phyloP scores from a whole-genome alignment of 1,284 basidiomycete species.

The Naganishia cerealis region DNA sequence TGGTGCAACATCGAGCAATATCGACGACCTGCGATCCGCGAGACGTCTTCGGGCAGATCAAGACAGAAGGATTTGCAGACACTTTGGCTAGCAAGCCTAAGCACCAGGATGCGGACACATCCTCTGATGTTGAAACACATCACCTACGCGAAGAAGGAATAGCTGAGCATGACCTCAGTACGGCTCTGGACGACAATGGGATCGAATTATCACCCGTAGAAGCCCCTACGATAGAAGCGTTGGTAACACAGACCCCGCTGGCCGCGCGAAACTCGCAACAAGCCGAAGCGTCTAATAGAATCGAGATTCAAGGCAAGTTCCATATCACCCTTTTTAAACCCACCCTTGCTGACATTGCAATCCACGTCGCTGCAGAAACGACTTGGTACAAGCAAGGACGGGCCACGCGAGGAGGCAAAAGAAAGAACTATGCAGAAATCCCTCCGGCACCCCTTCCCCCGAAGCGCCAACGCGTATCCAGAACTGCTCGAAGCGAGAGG shows the following conservation, averaged over 20 bases:
- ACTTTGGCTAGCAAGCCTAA: not conserved
- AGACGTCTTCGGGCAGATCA: constrained; percentile 17
- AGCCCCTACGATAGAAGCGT: not conserved
- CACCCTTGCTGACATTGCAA: not conserved
- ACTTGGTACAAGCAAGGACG: constrained; percentile 12
- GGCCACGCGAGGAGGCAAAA: constrained; percentile 6
- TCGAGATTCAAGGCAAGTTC: constrained; percentile 1
- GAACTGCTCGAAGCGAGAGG: not conserved
- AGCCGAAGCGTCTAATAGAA: not conserved
- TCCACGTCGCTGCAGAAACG: not conserved
- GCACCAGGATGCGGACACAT: not conserved
- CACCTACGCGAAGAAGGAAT: not conserved
- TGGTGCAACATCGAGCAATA: not conserved
- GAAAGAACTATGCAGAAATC: constrained; percentile 10
- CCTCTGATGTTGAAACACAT: not conserved
- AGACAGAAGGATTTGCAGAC: not conserved
- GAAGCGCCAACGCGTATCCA: constrained; percentile 3
- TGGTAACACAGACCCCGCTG: not conserved
- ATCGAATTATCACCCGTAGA: not conserved
- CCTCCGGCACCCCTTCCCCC: constrained; percentile 5
- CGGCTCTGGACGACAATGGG: not conserved
- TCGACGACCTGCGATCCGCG: constrained; percentile 22
- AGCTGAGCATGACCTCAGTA: not conserved
- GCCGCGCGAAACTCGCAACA: not conserved
- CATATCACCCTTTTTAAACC: not conserved